Percentiles rank a stretch among this genome's conserved stretches.
Evolutionary conservation across 2,329 filamentous ascomycete genomes (phyloP).

Genomic region (Paracorniculantispora psalliotae): DNA sequence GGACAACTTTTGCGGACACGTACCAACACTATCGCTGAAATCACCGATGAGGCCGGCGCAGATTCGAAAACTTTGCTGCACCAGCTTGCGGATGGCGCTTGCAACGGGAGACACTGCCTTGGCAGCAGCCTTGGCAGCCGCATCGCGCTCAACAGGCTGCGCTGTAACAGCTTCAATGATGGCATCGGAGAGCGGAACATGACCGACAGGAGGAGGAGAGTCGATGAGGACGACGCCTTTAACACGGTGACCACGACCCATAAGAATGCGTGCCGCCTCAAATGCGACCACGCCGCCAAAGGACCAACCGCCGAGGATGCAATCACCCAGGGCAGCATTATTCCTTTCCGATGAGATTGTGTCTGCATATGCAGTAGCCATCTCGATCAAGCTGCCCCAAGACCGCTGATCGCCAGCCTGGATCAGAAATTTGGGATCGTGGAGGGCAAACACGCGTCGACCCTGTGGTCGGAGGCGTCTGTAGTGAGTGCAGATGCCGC

Average conservation of each 20-base stretch:
- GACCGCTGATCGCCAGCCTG: slow-evolving; percentile 8
- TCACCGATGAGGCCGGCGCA: not conserved
- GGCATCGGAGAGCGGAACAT: slow-evolving; percentile 40
- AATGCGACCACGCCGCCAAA: slow-evolving; percentile 49
- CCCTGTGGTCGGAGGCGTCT: not conserved
- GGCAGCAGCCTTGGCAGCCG: not conserved
- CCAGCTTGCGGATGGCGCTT: not conserved
- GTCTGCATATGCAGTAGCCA: not conserved
- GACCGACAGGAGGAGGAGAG: slow-evolving; percentile 37
- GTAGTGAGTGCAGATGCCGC: slow-evolving; percentile 21
- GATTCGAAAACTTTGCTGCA: not conserved
- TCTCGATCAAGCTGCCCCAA: not conserved
- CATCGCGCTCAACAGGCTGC: not conserved
- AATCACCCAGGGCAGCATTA: not conserved
- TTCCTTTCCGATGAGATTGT: not conserved
- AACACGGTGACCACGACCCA: slow-evolving; percentile 31
- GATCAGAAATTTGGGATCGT: slow-evolving; percentile 13
- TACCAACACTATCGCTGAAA: not conserved
- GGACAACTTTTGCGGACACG: not conserved
- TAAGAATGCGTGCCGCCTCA: slow-evolving; percentile 37
- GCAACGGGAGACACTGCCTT: not conserved
- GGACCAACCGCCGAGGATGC: slow-evolving; percentile 46
- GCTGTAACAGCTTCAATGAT: slow-evolving; percentile 14
- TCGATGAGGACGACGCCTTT: slow-evolving; percentile 39
- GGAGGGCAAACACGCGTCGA: slow-evolving; percentile 18